Evolutionary conservation across 495 filamentous ascomycete genomes (phyloP).

Genomic region (Tricharina praecox): DNA sequence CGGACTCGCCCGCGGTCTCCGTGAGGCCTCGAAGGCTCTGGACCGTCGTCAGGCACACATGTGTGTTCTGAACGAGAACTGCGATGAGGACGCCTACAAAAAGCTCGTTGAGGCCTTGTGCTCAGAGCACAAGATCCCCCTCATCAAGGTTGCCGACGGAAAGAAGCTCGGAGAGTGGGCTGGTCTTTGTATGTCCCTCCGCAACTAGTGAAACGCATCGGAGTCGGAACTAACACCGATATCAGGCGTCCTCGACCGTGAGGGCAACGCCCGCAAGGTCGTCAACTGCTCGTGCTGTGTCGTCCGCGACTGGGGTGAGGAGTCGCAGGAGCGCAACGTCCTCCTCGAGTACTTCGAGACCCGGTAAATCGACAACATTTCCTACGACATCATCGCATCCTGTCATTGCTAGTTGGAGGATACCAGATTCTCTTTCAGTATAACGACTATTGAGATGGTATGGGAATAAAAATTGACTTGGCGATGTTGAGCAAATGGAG

Average conservation of each 20-base stretch:
- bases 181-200: constrained; percentile 70
- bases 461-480: no score
- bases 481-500: no score
- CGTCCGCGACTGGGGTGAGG: constrained; percentile 98
- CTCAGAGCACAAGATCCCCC: constrained; percentile 95
- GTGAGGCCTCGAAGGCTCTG: constrained; percentile 93
- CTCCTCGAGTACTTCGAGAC: constrained; percentile 99
- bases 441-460: no score
- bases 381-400: no score
- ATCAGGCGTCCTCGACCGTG: constrained; percentile 87
- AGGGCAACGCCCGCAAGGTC: constrained; percentile 98
- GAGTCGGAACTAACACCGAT: not conserved
- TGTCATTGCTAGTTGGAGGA: no score
- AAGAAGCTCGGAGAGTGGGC: constrained; percentile 99
- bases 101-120: constrained; percentile 97
- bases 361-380: no score
- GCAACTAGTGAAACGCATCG: not conserved
- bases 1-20: constrained; percentile 91
- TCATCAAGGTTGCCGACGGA: constrained; percentile 99
- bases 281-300: constrained; percentile 99
- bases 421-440: no score
- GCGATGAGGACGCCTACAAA: constrained; percentile 99
- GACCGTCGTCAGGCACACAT: constrained; percentile 97
- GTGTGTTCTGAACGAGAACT: constrained; percentile 97
- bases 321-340: constrained; percentile 91